Evolutionary conservation across 2,329 filamentous ascomycete species (phyloP), one percentile per base, ranked within the genome.

Genomic region (Phoma sp.): DNA sequence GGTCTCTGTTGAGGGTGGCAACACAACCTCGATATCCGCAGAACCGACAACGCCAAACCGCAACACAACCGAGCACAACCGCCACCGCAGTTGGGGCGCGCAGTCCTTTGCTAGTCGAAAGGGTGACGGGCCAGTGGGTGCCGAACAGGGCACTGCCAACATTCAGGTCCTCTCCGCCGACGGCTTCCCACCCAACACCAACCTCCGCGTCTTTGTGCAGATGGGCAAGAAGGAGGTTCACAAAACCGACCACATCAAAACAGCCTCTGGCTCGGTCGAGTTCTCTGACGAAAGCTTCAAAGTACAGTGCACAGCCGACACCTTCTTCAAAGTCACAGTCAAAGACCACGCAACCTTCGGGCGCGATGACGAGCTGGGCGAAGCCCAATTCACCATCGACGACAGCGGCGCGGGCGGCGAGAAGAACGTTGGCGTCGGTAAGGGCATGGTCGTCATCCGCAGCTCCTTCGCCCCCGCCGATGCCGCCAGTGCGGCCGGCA

Each of bases 171-270:
- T 96, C 10, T 89, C 89, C 3, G 91, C 93, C 0, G 81, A 84
- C 3, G 91, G 89, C 29, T 99, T 88, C 75, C 89, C 91, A 13
- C 78, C 87, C 1, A 85, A 85, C 5, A 83, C 90, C 5, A 91
- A 96, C 69, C 78, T 96, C n/a, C 92, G 91, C 67, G 85, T 96
- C 42, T 77, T 84, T 53, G 78, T 96, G 62, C 87, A 86, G 51
- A 86, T 90, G 62, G 83, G 82, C 43, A 58, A 59, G 36, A 97
- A 95, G 78, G 85, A 89, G 40, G 80, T 99, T 40, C 87, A 93
- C 78, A 97, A 98, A 80, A 97, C 93, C 22, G 96, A 96, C 73
- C 89, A 95, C 60, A 85, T 90, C 78, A 96, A 96, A 75, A 83
- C 88, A 0, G 78, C 84, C 3, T 79, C 79, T 1, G 90, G 89